Percentiles rank a stretch among this genome's conserved stretches.
These are phyloP conservation scores for Cystobasidium pallidum DNA, from an alignment of 1,284 basidiomycete species.

Conservation along the genomic window DNA sequence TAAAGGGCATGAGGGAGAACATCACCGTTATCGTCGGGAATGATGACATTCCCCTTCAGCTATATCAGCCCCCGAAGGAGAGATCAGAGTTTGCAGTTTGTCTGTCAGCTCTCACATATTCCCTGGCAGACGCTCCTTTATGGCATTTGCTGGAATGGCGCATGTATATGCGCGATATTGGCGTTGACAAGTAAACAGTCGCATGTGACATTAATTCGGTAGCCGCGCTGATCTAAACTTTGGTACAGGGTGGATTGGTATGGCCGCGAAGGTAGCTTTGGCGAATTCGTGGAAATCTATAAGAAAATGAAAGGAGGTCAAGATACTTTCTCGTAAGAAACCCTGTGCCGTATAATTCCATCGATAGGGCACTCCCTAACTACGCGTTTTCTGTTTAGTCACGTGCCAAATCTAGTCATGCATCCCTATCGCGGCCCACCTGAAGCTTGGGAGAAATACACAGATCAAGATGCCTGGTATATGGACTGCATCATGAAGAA, in stretches of 20 bases:
- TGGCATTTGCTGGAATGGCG: constrained; percentile 39
- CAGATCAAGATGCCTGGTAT: constrained; percentile 35
- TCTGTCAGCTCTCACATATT: constrained; percentile 31
- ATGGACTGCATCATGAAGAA: constrained; percentile 42
- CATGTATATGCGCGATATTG: constrained; percentile 40
- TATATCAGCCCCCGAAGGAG: constrained; percentile 7
- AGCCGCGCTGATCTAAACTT: background rate
- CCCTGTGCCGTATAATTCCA: background rate
- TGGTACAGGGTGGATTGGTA: constrained; percentile 27
- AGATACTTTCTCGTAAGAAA: constrained; percentile 27
- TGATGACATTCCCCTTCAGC: constrained; percentile 8
- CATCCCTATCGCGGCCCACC: constrained; percentile 25
- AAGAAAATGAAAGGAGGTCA: constrained; percentile 23
- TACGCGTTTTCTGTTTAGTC: constrained; percentile 9
- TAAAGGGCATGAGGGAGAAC: constrained; percentile 18
- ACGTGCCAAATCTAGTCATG: constrained; percentile 33
- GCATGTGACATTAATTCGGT: background rate
- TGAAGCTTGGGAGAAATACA: constrained; percentile 26
- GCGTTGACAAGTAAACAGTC: constrained; percentile 12
- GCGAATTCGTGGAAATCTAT: constrained; percentile 26
- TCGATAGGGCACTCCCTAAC: no score
- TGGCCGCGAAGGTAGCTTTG: constrained; percentile 20
- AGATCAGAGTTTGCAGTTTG: constrained; percentile 32
- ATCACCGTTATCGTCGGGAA: constrained; percentile 18
- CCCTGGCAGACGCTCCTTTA: constrained; percentile 2